phyloP scores from a whole-genome alignment of 495 filamentous ascomycete genomes.

The Poronia punctata region DNA sequence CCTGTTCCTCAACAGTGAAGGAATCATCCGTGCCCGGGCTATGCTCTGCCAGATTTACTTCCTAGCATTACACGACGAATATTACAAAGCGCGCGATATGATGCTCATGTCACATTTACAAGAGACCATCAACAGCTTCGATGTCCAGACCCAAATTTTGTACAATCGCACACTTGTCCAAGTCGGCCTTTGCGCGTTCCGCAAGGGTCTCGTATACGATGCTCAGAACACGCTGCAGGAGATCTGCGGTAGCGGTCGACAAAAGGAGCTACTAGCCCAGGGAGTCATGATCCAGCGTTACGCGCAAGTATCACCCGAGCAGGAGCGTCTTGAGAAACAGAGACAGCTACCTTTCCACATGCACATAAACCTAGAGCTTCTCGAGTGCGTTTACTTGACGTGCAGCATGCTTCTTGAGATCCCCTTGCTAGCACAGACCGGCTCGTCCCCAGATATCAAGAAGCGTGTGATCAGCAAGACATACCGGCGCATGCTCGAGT shows the following conservation, averaged over 20 bases:
- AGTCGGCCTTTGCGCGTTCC: conserved; percentile 97
- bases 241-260: conserved; percentile 91
- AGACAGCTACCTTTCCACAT: conserved; percentile 98
- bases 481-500: conserved; percentile 97
- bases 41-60: conserved; percentile 99
- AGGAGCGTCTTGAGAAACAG: conserved; percentile 92
- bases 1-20: conserved; percentile 86
- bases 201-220: conserved; percentile 92
- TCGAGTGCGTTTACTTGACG: conserved; percentile 97
- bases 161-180: conserved; percentile 98
- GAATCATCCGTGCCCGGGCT: conserved; percentile 89
- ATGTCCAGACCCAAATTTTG: conserved; percentile 93
- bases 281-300: conserved; percentile 97
- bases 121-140: conserved; percentile 90
- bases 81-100: conserved; percentile 95
- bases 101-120: conserved; percentile 99
- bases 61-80: conserved; percentile 92
- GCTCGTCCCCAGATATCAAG: conserved; percentile 92
- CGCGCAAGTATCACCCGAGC: conserved; percentile 90
- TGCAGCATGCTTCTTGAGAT: conserved; percentile 99
- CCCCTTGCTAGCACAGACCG: conserved; percentile 90
- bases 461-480: conserved; percentile 99
- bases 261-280: conserved; percentile 97
- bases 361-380: conserved; percentile 98
- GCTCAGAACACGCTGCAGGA: conserved; percentile 94